Evolutionary conservation across 2,329 filamentous ascomycete species (phyloP).

Genomic region (Ilyonectria sp.): DNA sequence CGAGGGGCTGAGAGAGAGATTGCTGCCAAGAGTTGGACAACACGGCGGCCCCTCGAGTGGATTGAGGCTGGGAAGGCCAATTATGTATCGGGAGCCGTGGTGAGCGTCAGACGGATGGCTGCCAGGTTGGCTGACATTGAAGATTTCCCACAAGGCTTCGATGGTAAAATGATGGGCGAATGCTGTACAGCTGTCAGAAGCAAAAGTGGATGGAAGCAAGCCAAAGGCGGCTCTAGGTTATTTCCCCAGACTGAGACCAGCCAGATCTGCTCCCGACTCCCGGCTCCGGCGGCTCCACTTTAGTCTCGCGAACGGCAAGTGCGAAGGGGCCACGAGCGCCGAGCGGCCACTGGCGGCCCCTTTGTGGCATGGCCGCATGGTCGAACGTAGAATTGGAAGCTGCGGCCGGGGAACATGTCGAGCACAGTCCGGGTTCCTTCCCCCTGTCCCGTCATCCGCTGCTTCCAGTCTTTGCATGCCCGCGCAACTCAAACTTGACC

Average conservation of each 20-base stretch:
- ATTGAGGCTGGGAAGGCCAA: background rate
- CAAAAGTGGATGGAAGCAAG: background rate
- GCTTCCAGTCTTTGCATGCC: slow-evolving; percentile 15
- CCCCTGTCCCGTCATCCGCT: slow-evolving; percentile 20
- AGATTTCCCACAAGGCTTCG: background rate
- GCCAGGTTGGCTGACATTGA: background rate
- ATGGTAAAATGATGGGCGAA: background rate
- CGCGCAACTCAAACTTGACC: slow-evolving; percentile 30
- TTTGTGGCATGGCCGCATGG: background rate
- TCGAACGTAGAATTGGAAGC: background rate
- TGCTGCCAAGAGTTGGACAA: background rate
- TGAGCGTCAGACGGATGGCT: background rate
- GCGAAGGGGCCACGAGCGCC: slow-evolving; percentile 9
- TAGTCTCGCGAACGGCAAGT: slow-evolving; percentile 7
- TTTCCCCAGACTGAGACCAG: slow-evolving; percentile 16
- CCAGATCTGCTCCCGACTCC: slow-evolving; percentile 21
- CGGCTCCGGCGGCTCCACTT: slow-evolving; percentile 21
- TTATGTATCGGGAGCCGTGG: background rate
- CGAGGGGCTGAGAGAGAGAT: background rate
- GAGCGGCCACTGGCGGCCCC: background rate
- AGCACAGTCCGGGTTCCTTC: background rate
- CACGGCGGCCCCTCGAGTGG: background rate
- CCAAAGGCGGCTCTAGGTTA: background rate
- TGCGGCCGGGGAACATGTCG: background rate
- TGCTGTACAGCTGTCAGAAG: background rate